A percentile compares a stretch with the other conserved stretches of the same genome.
These are phyloP conservation scores for Galerina marginata DNA, from an alignment of 768 basidiomycete genomes.

Conservation along the genomic window DNA sequence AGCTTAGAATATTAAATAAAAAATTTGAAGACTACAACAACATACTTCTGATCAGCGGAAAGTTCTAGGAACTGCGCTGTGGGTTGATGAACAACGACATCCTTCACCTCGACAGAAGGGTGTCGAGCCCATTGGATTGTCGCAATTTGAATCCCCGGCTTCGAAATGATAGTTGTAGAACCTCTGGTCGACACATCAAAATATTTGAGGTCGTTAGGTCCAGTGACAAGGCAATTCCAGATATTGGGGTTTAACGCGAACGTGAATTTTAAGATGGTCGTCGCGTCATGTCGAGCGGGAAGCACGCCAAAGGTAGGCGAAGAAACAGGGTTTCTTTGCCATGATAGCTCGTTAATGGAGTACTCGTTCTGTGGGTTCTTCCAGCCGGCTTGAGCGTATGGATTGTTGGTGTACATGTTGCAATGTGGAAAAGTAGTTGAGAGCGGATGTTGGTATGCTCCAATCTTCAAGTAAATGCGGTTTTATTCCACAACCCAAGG, in stretches of 20 bases:
- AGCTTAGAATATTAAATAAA: neutral
- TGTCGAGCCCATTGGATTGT: conserved; percentile 21
- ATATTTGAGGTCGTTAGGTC: conserved; percentile 43
- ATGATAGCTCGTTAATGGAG: no score
- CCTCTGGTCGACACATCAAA: conserved; percentile 40
- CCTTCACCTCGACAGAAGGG: conserved; percentile 22
- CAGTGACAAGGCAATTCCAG: conserved; percentile 48
- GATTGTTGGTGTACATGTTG: no score
- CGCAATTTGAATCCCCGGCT: conserved; percentile 19
- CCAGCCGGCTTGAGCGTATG: no score
- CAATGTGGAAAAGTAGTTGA: no score
- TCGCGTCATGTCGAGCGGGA: conserved; percentile 16
- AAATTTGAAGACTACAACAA: neutral
- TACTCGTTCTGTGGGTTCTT: no score
- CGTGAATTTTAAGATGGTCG: conserved; percentile 22
- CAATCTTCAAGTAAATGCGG: no score
- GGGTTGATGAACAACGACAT: conserved; percentile 18
- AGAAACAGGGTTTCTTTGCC: no score
- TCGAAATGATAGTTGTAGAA: conserved; percentile 12
- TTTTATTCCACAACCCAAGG: no score
- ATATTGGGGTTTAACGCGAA: conserved; percentile 45
- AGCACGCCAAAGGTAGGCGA: conserved; percentile 32
- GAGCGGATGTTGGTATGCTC: no score
- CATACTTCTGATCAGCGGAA: conserved; percentile 22
- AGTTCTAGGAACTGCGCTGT: conserved; percentile 24